A percentile compares a stretch with the other conserved stretches of the same genome.
Evolutionary conservation across 768 basidiomycete species (phyloP).

Genomic region (Phylloporus sp.): DNA sequence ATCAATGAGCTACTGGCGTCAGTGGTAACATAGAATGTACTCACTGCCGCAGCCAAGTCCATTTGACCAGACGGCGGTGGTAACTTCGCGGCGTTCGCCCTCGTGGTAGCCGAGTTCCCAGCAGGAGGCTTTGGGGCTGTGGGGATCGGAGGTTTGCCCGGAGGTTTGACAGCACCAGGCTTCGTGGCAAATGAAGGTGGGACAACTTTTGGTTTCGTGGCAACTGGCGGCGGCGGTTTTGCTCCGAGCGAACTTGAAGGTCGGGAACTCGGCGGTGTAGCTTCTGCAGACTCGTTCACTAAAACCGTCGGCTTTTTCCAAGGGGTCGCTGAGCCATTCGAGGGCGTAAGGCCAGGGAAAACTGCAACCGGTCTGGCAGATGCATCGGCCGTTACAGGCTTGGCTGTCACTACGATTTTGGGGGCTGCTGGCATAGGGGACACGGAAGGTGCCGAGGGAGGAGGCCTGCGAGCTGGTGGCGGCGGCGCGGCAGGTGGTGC

Average conservation of each 20-base stretch:
- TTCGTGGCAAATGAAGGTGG: conserved; percentile 56
- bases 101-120: conserved; percentile 33
- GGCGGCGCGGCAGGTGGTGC: conserved; percentile 66
- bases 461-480: conserved; percentile 48
- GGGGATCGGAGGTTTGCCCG: conserved; percentile 61
- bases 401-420: conserved; percentile 31
- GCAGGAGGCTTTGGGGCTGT: conserved; percentile 47
- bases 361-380: conserved; percentile 78
- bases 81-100: conserved; percentile 37
- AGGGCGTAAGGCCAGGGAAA: conserved; percentile 67
- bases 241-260: conserved; percentile 46
- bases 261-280: conserved; percentile 44
- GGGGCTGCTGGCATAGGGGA: conserved; percentile 32
- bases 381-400: conserved; percentile 49
- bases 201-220: conserved; percentile 57
- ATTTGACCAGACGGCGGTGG: conserved; percentile 54
- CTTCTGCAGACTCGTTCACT: conserved; percentile 31
- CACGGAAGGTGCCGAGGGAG: conserved; percentile 40
- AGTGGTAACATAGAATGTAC: conserved; percentile 19
- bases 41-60: conserved; percentile 80
- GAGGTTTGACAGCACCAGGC: conserved; percentile 45
- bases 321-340: conserved; percentile 65
- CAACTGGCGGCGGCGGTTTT: conserved; percentile 57
- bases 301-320: conserved; percentile 59
- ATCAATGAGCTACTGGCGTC: background rate